Conservation (phyloP, 371 early-diverging fungal species). For the Rhizomucor miehei region DNA sequence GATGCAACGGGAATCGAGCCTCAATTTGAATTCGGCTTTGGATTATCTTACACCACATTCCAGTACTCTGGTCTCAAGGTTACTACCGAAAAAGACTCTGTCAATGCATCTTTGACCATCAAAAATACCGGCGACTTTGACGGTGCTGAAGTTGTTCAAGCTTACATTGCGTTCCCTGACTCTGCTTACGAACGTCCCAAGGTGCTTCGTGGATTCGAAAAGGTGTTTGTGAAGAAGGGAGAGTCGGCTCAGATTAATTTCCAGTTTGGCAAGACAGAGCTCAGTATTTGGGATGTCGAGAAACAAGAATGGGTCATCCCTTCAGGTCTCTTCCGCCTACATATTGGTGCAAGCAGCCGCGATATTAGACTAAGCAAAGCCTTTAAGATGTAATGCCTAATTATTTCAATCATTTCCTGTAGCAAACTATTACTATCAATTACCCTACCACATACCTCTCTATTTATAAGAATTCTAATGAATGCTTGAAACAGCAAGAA, state of each 20-base stretch:
- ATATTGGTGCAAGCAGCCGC: slow-evolving; percentile 38
- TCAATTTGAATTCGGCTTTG: slow-evolving; percentile 48
- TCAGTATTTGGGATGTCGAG: slow-evolving; percentile 30
- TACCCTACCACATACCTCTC: no score
- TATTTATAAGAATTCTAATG: no score
- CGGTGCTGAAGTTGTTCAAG: slow-evolving; percentile 52
- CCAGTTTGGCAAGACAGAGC: slow-evolving; percentile 9
- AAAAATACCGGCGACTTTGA: slow-evolving; percentile 36
- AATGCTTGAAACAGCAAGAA: no score
- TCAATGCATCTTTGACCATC: slow-evolving; percentile 25
- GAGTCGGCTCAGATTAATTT: slow-evolving; percentile 3
- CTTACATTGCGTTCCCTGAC: slow-evolving; percentile 41
- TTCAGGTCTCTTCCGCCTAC: slow-evolving; percentile 27
- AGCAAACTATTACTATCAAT: no score
- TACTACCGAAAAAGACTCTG: background rate
- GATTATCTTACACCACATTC: slow-evolving; percentile 39
- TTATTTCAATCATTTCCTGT: no score
- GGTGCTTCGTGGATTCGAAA: slow-evolving; percentile 41
- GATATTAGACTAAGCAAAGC: slow-evolving; percentile 24
- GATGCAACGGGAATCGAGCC: slow-evolving; percentile 41
- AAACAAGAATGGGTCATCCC: slow-evolving; percentile 24
- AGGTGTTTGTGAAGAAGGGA: slow-evolving; percentile 21
- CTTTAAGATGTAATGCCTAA: no score
- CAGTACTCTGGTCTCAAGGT: slow-evolving; percentile 17
- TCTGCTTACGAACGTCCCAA: slow-evolving; percentile 32